These are phyloP conservation scores for Sherardia arvensis DNA, from an alignment of 257 asterid species.

Conservation along the genomic window DNA sequence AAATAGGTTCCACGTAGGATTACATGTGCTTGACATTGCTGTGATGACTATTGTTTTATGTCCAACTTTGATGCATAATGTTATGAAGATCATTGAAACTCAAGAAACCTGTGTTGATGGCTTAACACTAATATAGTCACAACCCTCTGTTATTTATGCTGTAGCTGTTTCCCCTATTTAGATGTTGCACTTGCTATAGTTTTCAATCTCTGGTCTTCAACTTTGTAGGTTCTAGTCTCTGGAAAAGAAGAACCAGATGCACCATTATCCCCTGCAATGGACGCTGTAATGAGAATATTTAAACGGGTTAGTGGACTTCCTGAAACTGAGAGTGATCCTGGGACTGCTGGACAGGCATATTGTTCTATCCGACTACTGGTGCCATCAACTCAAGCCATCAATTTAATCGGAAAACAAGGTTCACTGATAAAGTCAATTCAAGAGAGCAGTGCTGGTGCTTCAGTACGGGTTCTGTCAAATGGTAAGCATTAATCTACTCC, in stretches of 20 bases:
- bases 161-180: not conserved
- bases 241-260: conserved; percentile 78
- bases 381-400: conserved; percentile 69
- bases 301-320: conserved; percentile 52
- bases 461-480: conserved; percentile 51
- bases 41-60: not conserved
- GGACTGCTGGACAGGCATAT: conserved; percentile 38
- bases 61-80: no score
- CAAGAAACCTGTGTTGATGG: no score
- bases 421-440: conserved; percentile 63
- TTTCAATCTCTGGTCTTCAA: conserved; percentile 7
- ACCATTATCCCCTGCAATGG: conserved; percentile 65
- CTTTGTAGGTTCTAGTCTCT: conserved; percentile 54
- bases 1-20: not conserved
- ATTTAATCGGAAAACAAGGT: conserved; percentile 75
- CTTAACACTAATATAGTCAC: not conserved
- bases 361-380: conserved; percentile 55
- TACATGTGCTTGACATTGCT: not conserved
- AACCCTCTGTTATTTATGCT: not conserved
- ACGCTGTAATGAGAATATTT: conserved; percentile 56
- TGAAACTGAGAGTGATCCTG: conserved; percentile 33
- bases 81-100: no score
- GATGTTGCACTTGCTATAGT: not conserved
- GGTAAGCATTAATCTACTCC: conserved; percentile 27
- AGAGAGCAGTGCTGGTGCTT: conserved; percentile 57